Percentiles rank a stretch among this genome's conserved stretches.
phyloP scores from a whole-genome alignment of 2,329 filamentous ascomycete species.

The Penicillium sp. region DNA sequence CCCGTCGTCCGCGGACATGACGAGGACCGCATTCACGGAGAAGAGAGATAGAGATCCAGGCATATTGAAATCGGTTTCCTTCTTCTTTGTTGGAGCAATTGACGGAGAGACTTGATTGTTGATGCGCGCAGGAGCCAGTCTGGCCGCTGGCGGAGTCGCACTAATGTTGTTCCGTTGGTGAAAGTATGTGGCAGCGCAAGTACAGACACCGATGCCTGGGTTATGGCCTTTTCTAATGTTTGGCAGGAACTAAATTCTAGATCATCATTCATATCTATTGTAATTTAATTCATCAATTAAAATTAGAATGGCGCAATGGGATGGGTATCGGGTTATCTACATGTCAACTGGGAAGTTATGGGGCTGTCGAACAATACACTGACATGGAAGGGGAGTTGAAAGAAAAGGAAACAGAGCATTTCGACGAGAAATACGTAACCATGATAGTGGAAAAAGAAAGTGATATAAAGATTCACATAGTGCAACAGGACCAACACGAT shows the following conservation, averaged over 20 bases:
- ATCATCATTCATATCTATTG: not conserved
- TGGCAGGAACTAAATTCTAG: not conserved
- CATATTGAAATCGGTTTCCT: slow-evolving; percentile 50
- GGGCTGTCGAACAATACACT: not conserved
- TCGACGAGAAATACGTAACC: not conserved
- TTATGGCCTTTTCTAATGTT: not conserved
- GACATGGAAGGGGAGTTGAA: not conserved
- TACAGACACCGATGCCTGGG: not conserved
- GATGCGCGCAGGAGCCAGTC: slow-evolving; percentile 23
- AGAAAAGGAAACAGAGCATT: slow-evolving; percentile 4
- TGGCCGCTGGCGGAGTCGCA: slow-evolving; percentile 25
- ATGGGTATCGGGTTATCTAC: slow-evolving; percentile 10
- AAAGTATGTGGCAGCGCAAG: not conserved
- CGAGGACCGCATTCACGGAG: slow-evolving; percentile 73
- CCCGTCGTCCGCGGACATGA: slow-evolving; percentile 82
- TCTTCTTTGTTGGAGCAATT: slow-evolving; percentile 14
- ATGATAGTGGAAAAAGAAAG: not conserved
- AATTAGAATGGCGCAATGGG: not conserved
- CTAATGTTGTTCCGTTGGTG: slow-evolving; percentile 23
- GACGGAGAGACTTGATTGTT: slow-evolving; percentile 14
- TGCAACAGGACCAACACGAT: slow-evolving; percentile 10
- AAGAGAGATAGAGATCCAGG: slow-evolving; percentile 72
- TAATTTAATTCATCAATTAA: not conserved
- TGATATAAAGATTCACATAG: slow-evolving; percentile 1
- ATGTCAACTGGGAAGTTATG: not conserved